These are phyloP conservation scores for Auxenochlorella pyrenoidosa DNA, from an alignment of 139 green algal species.

Conservation along the genomic window DNA sequence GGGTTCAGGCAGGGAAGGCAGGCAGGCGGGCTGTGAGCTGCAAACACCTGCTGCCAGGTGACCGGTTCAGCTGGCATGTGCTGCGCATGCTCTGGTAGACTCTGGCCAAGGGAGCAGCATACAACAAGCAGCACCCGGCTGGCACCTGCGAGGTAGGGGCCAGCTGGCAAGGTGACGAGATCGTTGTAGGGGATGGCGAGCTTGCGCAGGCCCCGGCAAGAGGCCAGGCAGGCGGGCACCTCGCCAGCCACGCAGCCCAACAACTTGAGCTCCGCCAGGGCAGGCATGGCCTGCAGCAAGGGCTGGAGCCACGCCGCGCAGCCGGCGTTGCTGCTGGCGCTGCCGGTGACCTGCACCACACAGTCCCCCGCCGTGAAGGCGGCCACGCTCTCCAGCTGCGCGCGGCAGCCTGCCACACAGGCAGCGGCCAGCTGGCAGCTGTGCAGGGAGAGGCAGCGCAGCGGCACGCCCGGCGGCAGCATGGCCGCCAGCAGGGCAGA, in stretches of 20 bases:
- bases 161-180: not conserved
- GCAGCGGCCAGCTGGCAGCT: not conserved
- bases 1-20: no score
- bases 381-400: not conserved
- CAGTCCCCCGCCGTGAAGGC: no score
- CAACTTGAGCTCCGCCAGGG: not conserved
- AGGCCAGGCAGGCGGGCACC: not conserved
- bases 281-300: not conserved
- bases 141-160: not conserved
- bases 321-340: not conserved
- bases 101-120: no score
- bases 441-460: not conserved
- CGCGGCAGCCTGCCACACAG: not conserved
- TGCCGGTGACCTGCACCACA: not conserved
- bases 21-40: no score
- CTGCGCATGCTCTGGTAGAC: no score
- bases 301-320: not conserved
- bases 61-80: no score
- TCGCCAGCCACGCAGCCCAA: not conserved
- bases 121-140: no score
- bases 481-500: not conserved
- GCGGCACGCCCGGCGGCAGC: not conserved
- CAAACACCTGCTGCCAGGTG: no score
- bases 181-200: not conserved
- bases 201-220: not conserved